Conservation (phyloP, 345 rosid species). For the Draba incana region DNA sequence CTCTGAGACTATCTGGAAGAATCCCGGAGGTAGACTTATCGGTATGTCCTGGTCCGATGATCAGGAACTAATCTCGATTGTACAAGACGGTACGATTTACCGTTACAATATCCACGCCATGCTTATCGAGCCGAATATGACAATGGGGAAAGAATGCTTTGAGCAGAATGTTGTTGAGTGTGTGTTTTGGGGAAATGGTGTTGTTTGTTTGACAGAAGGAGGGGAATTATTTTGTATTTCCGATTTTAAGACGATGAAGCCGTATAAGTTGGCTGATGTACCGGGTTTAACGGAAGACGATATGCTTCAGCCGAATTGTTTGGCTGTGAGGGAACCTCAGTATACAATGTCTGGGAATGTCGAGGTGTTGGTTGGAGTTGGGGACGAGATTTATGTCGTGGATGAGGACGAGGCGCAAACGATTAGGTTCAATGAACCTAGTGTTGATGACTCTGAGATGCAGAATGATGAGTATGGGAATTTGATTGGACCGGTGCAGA, state of each 20-base stretch:
- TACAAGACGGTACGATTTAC: slow-evolving; percentile 90
- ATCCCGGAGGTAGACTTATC: slow-evolving; percentile 88
- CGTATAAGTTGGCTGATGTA: slow-evolving; percentile 61
- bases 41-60: slow-evolving; percentile 98
- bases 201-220: slow-evolving; percentile 83
- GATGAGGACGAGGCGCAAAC: slow-evolving; percentile 82
- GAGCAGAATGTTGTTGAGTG: slow-evolving; percentile 93
- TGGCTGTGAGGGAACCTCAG: slow-evolving; percentile 91
- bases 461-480: slow-evolving; percentile 56
- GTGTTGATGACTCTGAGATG: slow-evolving; percentile 45
- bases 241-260: slow-evolving; percentile 69
- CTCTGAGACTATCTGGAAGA: slow-evolving; percentile 90
- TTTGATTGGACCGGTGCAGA: slow-evolving; percentile 68
- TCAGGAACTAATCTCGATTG: slow-evolving; percentile 75
- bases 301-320: slow-evolving; percentile 53
- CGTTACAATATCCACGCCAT: slow-evolving; percentile 82
- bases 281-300: slow-evolving; percentile 57
- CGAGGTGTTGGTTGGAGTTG: slow-evolving; percentile 72
- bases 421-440: slow-evolving; percentile 37
- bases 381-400: slow-evolving; percentile 60
- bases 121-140: slow-evolving; percentile 66
- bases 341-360: slow-evolving; percentile 83
- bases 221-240: slow-evolving; percentile 65
- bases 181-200: slow-evolving; percentile 90
- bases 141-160: slow-evolving; percentile 83